Evolutionary conservation across 257 asterid genomes (phyloP).

Genomic region (Solanum virginianum): DNA sequence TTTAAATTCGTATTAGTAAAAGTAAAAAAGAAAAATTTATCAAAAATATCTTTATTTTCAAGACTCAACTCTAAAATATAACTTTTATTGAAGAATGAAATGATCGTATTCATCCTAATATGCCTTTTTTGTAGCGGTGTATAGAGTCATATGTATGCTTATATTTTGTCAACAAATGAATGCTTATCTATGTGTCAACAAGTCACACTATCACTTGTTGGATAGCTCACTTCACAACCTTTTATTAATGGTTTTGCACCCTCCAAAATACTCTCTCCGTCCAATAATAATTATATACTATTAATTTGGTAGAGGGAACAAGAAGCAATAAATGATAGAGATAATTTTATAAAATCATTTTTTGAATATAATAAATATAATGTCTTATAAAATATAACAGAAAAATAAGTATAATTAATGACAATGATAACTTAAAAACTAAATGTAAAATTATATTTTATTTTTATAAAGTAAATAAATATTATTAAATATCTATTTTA

Average conservation of each 20-base stretch:
- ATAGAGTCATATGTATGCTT: background rate
- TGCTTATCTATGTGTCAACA: background rate
- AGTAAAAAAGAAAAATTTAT: too few relatives aligned
- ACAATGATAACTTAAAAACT: accelerated
- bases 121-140: background rate
- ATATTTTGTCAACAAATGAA: background rate
- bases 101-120: background rate
- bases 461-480: too few relatives aligned
- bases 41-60: background rate
- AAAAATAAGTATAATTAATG: too few relatives aligned
- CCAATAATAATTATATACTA: too few relatives aligned
- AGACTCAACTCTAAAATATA: background rate
- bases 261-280: background rate
- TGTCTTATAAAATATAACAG: too few relatives aligned
- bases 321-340: too few relatives aligned
- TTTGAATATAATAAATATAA: too few relatives aligned
- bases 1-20: too few relatives aligned
- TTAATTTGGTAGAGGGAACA: accelerated
- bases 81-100: background rate
- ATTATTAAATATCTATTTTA: too few relatives aligned
- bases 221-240: background rate
- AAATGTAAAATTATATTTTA: too few relatives aligned
- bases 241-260: background rate
- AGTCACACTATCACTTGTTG: background rate
- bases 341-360: too few relatives aligned